Conservation (phyloP, 1,139 yeast species). For the Yamadazyma diospyri region DNA sequence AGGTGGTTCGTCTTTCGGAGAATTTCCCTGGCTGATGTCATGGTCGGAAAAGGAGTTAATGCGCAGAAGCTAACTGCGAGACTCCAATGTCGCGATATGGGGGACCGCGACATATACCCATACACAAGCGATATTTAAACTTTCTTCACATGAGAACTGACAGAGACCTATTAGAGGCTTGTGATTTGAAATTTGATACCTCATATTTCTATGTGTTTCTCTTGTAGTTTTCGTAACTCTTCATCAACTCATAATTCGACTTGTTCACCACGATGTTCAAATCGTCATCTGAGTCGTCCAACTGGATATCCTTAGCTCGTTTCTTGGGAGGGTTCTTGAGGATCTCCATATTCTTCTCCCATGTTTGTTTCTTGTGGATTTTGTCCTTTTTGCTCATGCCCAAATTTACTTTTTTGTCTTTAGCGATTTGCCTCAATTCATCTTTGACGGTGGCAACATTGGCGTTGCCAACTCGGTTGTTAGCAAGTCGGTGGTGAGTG, state of each 20-base stretch:
- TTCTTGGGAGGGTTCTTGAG: slow-evolving; percentile 2
- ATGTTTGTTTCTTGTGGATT: slow-evolving; percentile 10
- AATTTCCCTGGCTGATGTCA: neutral
- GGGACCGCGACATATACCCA: neutral
- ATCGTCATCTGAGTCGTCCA: slow-evolving; percentile 7
- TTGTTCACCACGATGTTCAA: slow-evolving; percentile 6
- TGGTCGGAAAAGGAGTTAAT: neutral
- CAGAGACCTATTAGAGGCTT: neutral
- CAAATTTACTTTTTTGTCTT: slow-evolving; percentile 12
- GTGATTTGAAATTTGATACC: too few species aligned
- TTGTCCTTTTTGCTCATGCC: slow-evolving; percentile 15
- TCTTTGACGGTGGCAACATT: slow-evolving; percentile 3
- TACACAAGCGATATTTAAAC: neutral
- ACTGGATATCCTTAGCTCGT: slow-evolving; percentile 18
- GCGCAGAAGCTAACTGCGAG: neutral
- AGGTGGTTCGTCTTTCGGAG: too few species aligned
- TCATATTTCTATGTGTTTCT: neutral
- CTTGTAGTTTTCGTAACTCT: slow-evolving; percentile 7
- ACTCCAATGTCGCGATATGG: neutral
- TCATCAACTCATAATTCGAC: slow-evolving; percentile 6
- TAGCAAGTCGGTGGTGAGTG: too few species aligned
- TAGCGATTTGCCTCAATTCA: slow-evolving; percentile 11
- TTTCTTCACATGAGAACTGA: too few species aligned
- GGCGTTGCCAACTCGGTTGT: too few species aligned
- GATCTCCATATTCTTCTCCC: slow-evolving; percentile 11